phyloP scores from a whole-genome alignment of 495 filamentous ascomycete species.

The Lophium mytilinum region DNA sequence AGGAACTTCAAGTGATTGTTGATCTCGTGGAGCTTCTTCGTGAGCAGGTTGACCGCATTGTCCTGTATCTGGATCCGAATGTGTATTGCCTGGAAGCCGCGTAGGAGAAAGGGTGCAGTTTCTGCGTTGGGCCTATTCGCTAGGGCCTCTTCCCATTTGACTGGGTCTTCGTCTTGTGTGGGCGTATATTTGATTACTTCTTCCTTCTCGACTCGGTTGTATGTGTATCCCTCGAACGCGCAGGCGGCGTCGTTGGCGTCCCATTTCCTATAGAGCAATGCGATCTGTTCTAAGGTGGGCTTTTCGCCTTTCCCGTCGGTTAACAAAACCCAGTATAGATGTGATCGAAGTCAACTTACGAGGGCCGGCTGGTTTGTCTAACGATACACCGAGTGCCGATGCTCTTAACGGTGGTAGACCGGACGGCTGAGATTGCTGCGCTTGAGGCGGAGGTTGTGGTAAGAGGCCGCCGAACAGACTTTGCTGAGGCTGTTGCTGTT shows the following conservation, averaged over 20 bases:
- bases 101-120: slow-evolving; percentile 65
- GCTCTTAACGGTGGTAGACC: slow-evolving; percentile 37
- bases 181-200: slow-evolving; percentile 77
- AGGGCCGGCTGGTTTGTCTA: not conserved
- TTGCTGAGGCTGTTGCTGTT: slow-evolving; percentile 23
- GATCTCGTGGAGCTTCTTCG: slow-evolving; percentile 80
- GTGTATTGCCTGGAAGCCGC: slow-evolving; percentile 62
- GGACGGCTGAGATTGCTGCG: slow-evolving; percentile 30
- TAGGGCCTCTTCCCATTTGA: slow-evolving; percentile 90
- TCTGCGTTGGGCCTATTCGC: slow-evolving; percentile 70
- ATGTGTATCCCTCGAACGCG: slow-evolving; percentile 84
- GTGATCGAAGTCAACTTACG: slow-evolving; percentile 13
- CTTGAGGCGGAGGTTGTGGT: slow-evolving; percentile 13
- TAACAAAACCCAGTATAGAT: not conserved
- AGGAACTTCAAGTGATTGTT: slow-evolving; percentile 73
- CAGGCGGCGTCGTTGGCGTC: slow-evolving; percentile 60
- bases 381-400: slow-evolving; percentile 11
- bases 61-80: slow-evolving; percentile 72
- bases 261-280: slow-evolving; percentile 76
- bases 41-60: slow-evolving; percentile 61
- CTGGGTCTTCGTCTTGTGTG: slow-evolving; percentile 62
- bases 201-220: slow-evolving; percentile 79
- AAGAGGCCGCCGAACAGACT: slow-evolving; percentile 22
- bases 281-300: slow-evolving; percentile 76
- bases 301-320: slow-evolving; percentile 53